A percentile compares a stretch with the other conserved stretches of the same genome.
Conservation (phyloP, 768 basidiomycete species). For the Pleurotus salmoneostramineus region DNA sequence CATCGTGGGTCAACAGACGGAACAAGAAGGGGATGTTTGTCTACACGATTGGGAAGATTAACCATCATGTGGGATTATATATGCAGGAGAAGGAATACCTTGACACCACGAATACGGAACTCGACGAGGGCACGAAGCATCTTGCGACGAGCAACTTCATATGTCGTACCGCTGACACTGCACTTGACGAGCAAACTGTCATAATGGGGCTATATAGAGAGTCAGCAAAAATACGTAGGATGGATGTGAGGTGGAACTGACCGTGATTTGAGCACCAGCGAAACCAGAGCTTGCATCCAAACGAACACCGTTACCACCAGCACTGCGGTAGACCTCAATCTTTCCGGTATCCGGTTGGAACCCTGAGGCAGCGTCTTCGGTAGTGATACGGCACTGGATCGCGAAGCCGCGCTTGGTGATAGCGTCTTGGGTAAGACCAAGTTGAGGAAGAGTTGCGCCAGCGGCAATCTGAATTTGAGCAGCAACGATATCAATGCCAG, state of each 20-base stretch:
- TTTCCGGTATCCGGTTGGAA: conserved; percentile 99
- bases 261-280: conserved; percentile 98
- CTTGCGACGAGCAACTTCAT: conserved; percentile 97
- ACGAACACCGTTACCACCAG: conserved; percentile 97
- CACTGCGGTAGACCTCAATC: conserved; percentile 98
- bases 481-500: conserved; percentile 98
- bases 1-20: conserved; percentile 93
- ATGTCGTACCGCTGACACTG: conserved; percentile 93
- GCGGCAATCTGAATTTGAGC: conserved; percentile 99
- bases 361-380: conserved; percentile 85
- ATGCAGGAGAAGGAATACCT: conserved; percentile 41
- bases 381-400: conserved; percentile 98
- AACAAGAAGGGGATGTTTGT: conserved; percentile 99
- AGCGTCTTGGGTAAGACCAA: conserved; percentile 93
- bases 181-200: conserved; percentile 98
- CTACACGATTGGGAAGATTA: conserved; percentile 29
- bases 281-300: conserved; percentile 97
- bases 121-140: conserved; percentile 99
- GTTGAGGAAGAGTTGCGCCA: conserved; percentile 91
- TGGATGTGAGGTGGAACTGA: conserved; percentile 28
- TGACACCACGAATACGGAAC: conserved; percentile 98
- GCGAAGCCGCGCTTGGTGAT: conserved; percentile 96
- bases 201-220: conserved; percentile 79
- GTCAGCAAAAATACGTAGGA: background rate
- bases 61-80: background rate